Conservation (phyloP, 352 stramenopile species). For the Pythium grandisporangium region DNA sequence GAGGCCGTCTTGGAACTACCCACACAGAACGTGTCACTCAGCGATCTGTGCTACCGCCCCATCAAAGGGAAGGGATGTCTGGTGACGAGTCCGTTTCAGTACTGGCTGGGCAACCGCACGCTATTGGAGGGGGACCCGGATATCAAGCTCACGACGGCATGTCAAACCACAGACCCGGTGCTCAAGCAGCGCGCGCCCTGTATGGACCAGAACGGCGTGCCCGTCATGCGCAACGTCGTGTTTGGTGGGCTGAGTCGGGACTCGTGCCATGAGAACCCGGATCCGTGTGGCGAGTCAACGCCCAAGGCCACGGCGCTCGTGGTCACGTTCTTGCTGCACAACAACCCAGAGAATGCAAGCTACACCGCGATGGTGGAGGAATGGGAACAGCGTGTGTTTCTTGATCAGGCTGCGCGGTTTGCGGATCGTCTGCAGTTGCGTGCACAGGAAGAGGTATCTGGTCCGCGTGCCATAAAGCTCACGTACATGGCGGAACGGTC, state of each 20-base stretch:
- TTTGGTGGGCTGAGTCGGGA: conserved; percentile 69
- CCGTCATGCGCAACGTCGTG: conserved; percentile 84
- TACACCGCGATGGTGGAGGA: conserved; percentile 65
- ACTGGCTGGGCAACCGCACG: conserved; percentile 51
- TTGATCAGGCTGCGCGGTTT: conserved; percentile 22
- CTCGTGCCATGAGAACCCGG: conserved; percentile 62
- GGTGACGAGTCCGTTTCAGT: conserved; percentile 79
- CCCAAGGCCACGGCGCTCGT: conserved; percentile 70
- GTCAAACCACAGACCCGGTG: conserved; percentile 58
- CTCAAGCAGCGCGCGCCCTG: conserved; percentile 56
- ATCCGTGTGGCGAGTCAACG: conserved; percentile 76
- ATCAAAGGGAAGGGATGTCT: conserved; percentile 74
- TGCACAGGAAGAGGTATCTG: too few relatives aligned
- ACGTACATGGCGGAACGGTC: conserved; percentile 84
- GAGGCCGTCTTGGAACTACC: conserved; percentile 13
- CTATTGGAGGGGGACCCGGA: conserved; percentile 57
- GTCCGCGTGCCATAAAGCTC: too few relatives aligned
- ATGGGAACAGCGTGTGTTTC: conserved; percentile 80
- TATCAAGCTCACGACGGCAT: conserved; percentile 83
- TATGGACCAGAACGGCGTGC: conserved; percentile 86
- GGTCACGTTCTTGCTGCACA: conserved; percentile 84
- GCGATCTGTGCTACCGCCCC: conserved; percentile 73
- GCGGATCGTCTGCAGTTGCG: conserved; percentile 47
- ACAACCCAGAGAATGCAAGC: conserved; percentile 57
- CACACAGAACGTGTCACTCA: conserved; percentile 31